Evolutionary conservation across 2,329 filamentous ascomycete genomes (phyloP), one percentile per base, ranked within the genome.

Genomic region (Nemania diffusa): DNA sequence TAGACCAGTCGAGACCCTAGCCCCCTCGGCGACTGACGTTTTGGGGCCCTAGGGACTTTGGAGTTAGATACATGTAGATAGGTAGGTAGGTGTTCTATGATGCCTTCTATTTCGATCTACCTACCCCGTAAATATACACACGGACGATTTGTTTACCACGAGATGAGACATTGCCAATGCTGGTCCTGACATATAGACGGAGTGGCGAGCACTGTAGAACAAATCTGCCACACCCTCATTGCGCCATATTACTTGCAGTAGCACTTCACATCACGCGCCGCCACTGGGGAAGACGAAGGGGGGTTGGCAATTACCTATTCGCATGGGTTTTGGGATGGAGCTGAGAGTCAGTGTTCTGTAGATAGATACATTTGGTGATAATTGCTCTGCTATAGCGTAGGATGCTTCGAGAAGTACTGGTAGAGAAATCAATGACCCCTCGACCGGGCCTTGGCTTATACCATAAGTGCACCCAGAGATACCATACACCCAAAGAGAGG

Each of bases 181-280:
- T 44, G 20, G 44, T 13, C 26, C 32, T 20, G 50, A 34, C 34
- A 44, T 29, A 32, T 34, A 40, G 29, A n/a, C 17, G 15, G 34
- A 8, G 37, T n/a, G 29, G 34, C 52, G 44, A 53, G 34, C 37
- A 62, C 40, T 50, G 37, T 44, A 48, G 48, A 32, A 24, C n/a
- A 27, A 56, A 52, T 55, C 26, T 56, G 46, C 57, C 65, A 64
- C 65, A 65, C 62, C 61, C 60, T 40, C 57, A 55, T 65, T 55
- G 65, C 57, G 65, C 62, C 65, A 68, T 68, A 65, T 62, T 65
- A 61, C 61, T 64, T 64, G 65, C 65, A 67, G 65, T 68, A 68
- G 62, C 57, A 65, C 65, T 58, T 44, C 46, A n/a, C 32, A 50
- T 68, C 65, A 68, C 62, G 62, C 62, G 65, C 65, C 53, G 42